Evolutionary conservation across 345 rosid species (phyloP).

Genomic region (Bruguiera gymnorhiza): DNA sequence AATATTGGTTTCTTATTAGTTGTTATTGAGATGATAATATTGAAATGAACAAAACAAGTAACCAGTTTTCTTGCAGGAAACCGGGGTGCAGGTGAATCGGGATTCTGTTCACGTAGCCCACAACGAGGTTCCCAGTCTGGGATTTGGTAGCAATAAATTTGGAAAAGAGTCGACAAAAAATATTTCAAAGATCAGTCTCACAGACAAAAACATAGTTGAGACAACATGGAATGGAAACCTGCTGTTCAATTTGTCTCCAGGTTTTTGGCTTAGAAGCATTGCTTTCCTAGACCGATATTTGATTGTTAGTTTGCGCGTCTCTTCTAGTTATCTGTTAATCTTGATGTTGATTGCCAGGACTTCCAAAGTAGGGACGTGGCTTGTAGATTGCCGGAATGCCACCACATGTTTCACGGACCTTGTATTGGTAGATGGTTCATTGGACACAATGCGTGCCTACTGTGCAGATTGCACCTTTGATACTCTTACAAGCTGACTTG

Average conservation of each 20-base stretch:
- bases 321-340: background rate
- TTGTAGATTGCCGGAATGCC: slow-evolving; percentile 31
- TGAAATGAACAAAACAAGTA: too few species aligned
- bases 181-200: slow-evolving; percentile 17
- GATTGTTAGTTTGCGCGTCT: background rate
- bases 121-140: background rate
- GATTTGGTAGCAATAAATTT: too few species aligned
- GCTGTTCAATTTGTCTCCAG: slow-evolving; percentile 49
- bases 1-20: background rate
- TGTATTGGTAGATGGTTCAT: slow-evolving; percentile 30
- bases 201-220: slow-evolving; percentile 21
- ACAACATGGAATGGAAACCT: slow-evolving; percentile 21
- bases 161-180: background rate
- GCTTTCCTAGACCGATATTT: background rate
- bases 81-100: background rate
- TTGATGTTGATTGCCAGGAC: slow-evolving; percentile 27
- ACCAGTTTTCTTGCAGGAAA: too few species aligned
- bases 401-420: slow-evolving; percentile 27
- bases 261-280: slow-evolving; percentile 7
- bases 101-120: background rate
- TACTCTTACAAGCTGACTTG: background rate
- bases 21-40: too few species aligned
- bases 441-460: slow-evolving; percentile 34
- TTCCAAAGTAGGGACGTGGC: slow-evolving; percentile 17
- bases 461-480: slow-evolving; percentile 26